Percentiles rank a stretch among this genome's conserved stretches.
These are phyloP conservation scores for Dryadomyces sulphureus DNA, from an alignment of 2,329 filamentous ascomycete genomes.

Conservation along the genomic window DNA sequence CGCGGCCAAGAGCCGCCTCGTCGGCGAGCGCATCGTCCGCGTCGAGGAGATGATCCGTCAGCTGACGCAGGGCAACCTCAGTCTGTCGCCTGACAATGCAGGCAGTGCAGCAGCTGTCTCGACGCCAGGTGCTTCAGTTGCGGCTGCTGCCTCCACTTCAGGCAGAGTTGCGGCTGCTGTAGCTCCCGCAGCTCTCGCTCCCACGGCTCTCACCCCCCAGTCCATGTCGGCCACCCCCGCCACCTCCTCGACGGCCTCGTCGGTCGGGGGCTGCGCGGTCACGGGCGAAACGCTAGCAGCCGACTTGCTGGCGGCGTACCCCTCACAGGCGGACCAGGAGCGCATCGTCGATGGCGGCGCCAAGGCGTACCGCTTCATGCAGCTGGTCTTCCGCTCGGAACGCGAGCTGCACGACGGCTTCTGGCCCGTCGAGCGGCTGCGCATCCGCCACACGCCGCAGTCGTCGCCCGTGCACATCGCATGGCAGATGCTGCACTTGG, in stretches of 20 bases:
- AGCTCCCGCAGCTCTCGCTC: too few species aligned
- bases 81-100: too few species aligned
- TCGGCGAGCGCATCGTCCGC: constrained; percentile 9
- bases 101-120: too few species aligned
- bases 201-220: too few species aligned
- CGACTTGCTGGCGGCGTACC: constrained; percentile 5
- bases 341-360: background rate
- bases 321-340: constrained; percentile 4
- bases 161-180: too few species aligned
- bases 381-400: constrained; percentile 5
- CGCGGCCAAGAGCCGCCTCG: constrained; percentile 6
- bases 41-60: constrained; percentile 8
- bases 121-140: too few species aligned
- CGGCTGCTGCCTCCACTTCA: too few species aligned
- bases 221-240: background rate
- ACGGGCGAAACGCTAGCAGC: background rate
- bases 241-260: background rate
- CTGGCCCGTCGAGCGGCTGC: constrained; percentile 1
- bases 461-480: constrained; percentile 18
- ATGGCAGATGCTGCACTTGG: constrained; percentile 18
- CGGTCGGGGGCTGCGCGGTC: too few species aligned
- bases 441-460: background rate
- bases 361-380: constrained; percentile 3
- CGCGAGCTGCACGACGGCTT: constrained; percentile 4
- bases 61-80: constrained; percentile 4